Conservation (phyloP, 345 rosid genomes). For the Brassica incana region DNA sequence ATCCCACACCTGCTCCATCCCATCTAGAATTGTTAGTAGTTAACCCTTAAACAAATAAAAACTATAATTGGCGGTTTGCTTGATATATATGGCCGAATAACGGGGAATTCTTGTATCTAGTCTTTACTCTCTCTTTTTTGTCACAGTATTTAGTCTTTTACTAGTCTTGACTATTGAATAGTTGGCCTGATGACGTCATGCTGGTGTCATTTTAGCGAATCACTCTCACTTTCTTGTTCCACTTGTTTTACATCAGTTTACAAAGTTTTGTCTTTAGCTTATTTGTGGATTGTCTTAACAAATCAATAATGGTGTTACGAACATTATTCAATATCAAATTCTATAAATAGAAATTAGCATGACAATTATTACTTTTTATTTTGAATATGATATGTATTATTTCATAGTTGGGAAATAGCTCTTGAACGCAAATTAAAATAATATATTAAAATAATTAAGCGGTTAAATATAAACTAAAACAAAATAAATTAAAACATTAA, state of each 20-base stretch:
- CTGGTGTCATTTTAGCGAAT: conserved; percentile 27
- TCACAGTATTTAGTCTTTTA: no score
- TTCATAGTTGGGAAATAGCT: neutral
- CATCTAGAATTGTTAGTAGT: no score
- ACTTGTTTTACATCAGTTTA: conserved; percentile 23
- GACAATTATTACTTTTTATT: neutral
- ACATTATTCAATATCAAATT: neutral
- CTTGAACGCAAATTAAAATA: neutral
- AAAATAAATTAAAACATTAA: neutral
- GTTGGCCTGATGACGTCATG: conserved; percentile 20
- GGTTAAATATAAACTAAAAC: neutral
- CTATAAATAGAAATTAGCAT: neutral
- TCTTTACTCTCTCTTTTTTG: no score
- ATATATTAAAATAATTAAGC: neutral
- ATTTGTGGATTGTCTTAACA: neutral
- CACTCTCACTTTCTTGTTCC: conserved; percentile 22
- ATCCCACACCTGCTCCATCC: no score
- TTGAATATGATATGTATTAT: neutral
- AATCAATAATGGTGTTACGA: neutral
- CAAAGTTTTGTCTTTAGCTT: conserved; percentile 10
- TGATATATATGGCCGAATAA: no score
- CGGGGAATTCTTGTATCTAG: no score
- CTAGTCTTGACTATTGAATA: no score
- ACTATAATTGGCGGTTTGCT: neutral
- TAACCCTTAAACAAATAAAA: no score